Evolutionary conservation across 345 rosid species (phyloP), one percentile per base, ranked within the genome.

Genomic region (Brassica rapa): DNA sequence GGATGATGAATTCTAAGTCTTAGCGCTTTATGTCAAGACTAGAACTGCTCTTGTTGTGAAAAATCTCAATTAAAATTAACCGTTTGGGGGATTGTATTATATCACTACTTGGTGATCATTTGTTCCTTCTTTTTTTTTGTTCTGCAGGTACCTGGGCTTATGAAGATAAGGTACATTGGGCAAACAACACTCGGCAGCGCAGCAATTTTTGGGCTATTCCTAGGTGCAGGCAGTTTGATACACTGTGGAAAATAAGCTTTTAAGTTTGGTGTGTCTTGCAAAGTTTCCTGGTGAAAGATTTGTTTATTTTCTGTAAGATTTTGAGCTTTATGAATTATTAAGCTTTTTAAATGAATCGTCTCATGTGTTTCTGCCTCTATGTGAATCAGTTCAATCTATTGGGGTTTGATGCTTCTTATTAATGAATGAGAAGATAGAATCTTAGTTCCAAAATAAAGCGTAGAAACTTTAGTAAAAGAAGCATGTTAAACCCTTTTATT

Each of bases 121-220:
- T 37, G n/a, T 24, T 63, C 37, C 21, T 35, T 6, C 23, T 39
- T 32, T 7, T 39, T 63, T 53, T 53, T 53, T 53, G 0, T 5
- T 1, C 15, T 74, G 67, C 78, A 90, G 95, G 90, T 92, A 3
- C 97, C 95, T 0, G 95, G 97, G 55, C 86, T 92, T 62, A 71
- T 91, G 85, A 94, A 94, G 88, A 84, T 92, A 5, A 90, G 98
- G 82, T 82, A 88, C 77, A 88, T 94, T 32, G 98, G 98, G 23
- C 95, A 91, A 87, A 88, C 98, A 9, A 94, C 98, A 19, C 25
- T 94, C 1, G 94, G 95, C 4, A 92, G 95, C 61, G 97, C 98
- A 3, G 98, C 98, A 6, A 84, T 92, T 72, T 94, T 92, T 64
- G 98, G 98, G 77, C 98, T 94, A 46, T 94, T 94, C 85, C 82